Percentiles rank a stretch among this genome's conserved stretches.
These are phyloP conservation scores for Aspergillus ochraceoroseus DNA, from an alignment of 2,329 filamentous ascomycete genomes.

Conservation along the genomic window DNA sequence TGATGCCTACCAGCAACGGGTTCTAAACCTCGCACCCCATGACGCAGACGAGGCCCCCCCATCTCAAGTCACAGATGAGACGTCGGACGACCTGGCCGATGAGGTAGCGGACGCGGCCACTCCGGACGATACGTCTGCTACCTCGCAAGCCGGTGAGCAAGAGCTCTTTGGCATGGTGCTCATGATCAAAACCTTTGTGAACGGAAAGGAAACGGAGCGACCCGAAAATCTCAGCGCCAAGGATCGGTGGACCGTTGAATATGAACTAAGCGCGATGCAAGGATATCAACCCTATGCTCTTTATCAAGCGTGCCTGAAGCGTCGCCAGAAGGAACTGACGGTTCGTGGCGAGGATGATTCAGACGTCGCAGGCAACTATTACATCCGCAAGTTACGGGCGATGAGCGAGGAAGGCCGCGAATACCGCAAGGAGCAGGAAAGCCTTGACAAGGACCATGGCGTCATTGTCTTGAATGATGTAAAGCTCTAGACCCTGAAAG, in stretches of 20 bases:
- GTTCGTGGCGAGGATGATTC: slow-evolving; percentile 38
- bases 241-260: slow-evolving; percentile 70
- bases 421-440: slow-evolving; percentile 55
- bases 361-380: slow-evolving; percentile 44
- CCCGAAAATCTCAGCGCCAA: slow-evolving; percentile 47
- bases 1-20: slow-evolving; percentile 60
- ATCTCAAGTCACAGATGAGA: not conserved
- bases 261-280: slow-evolving; percentile 63
- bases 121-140: not conserved
- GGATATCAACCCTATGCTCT: slow-evolving; percentile 45
- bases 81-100: not conserved
- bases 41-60: slow-evolving; percentile 14
- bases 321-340: slow-evolving; percentile 50
- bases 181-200: slow-evolving; percentile 66
- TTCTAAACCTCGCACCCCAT: slow-evolving; percentile 34
- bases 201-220: slow-evolving; percentile 59
- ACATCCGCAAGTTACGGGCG: slow-evolving; percentile 35
- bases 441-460: slow-evolving; percentile 47
- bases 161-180: slow-evolving; percentile 65
- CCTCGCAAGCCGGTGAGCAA: slow-evolving; percentile 12
- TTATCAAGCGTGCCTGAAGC: slow-evolving; percentile 54
- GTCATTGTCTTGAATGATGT: slow-evolving; percentile 27
- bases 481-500: slow-evolving; percentile 1
- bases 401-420: slow-evolving; percentile 54
- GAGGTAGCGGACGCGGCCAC: not conserved